Percentiles rank a stretch among this genome's conserved stretches.
Conservation (phyloP, 495 filamentous ascomycete species). For the Aspergillus panamensis region DNA sequence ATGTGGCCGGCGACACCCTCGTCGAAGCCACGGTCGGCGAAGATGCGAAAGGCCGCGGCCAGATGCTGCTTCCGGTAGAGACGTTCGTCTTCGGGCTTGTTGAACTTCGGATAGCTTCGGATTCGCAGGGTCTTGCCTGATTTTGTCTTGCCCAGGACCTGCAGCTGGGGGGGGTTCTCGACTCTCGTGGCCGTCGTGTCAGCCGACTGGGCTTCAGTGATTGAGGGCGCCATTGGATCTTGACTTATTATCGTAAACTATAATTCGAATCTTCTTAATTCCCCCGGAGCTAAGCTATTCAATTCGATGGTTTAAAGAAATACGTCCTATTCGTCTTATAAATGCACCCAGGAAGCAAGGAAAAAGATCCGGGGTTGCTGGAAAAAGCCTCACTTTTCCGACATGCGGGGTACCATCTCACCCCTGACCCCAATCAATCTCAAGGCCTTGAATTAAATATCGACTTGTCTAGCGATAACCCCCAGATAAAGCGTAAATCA, state of each 20-base stretch:
- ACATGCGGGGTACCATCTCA: neutral
- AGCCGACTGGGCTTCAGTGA: neutral
- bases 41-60: conserved; percentile 57
- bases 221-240: neutral
- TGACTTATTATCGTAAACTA: too few species aligned
- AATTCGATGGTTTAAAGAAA: too few species aligned
- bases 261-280: too few species aligned
- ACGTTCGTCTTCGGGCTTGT: conserved; percentile 52
- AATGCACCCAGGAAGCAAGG: neutral
- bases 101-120: conserved; percentile 41
- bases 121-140: conserved; percentile 11
- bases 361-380: neutral
- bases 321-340: too few species aligned
- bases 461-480: too few species aligned
- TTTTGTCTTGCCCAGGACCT: conserved; percentile 15
- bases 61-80: conserved; percentile 59
- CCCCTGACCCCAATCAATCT: too few species aligned
- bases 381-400: neutral
- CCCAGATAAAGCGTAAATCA: too few species aligned
- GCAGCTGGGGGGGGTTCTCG: conserved; percentile 11
- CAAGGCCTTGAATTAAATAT: too few species aligned
- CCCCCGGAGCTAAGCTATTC: too few species aligned
- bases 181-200: neutral
- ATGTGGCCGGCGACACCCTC: conserved; percentile 66
- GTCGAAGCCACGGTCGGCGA: conserved; percentile 56